Base-by-base conservation (phyloP, 768 basidiomycete genomes). In the Mycena belliarum region DNA sequence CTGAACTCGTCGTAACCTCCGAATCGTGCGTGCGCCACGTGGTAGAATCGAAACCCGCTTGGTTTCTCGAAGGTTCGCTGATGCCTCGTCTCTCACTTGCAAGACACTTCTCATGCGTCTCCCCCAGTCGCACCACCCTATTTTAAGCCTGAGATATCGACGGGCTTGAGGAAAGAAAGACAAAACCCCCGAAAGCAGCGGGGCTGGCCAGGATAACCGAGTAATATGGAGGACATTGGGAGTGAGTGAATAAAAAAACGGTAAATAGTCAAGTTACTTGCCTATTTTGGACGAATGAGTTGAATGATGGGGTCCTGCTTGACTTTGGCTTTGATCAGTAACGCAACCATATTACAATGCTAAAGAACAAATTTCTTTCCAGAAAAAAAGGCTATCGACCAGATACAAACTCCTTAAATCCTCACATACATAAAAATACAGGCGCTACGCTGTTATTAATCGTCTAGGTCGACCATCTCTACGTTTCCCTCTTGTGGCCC, bases 21-120 rank as follows among this genome's bases (percentile, higher is more conserved):
- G 85, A 93, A 67, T 91, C 93, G 72, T 97, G 91, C 68, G 91
- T 88, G 69, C 88, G 91, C 66, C 93, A 91, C 50, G 93, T 98
- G 43, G 95, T 93, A 0, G 91, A 93, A 1, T 83, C 98, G 57
- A 96, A 99, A 69, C 96, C 96, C 6, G 95, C 95, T 71, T 98
- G 96, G 96, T 83, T 52, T 20, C 24, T 50, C 26, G 49, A 50
- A 50, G 38, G 49, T 38, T 16, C 15, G 49, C 21, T 11, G 15
- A 28, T 15, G 6, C 21, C 40, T 20, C 4, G 12, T 20, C 12
- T 18, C 6, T 16, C 16, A 28, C 18, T 8, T n/a, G 26, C 35
- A 18, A 40, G 11, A 12, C 11, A 9, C 16, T 35, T 35, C 49
- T 50, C 18, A 40, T 26, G 20, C 20, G 10, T 50, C 25, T 40